Conservation (phyloP, 108 stramenopile species). For the Cyclotella sp. region DNA sequence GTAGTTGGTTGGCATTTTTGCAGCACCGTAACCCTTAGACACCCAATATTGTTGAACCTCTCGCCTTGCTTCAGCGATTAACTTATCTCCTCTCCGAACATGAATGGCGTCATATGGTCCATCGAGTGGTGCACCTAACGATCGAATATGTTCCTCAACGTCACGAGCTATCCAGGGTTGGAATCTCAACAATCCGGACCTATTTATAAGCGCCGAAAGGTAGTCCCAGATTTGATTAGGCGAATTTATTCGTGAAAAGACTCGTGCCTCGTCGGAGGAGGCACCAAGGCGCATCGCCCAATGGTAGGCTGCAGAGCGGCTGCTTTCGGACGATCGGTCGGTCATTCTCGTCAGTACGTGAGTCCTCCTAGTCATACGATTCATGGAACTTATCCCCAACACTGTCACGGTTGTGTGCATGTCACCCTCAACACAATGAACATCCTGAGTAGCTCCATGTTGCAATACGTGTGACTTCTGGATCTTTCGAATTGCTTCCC, state of each 20-base stretch:
- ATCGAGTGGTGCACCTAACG: conserved; percentile 13
- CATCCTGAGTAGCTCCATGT: not conserved
- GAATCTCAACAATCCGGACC: conserved; percentile 38
- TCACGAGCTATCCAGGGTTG: conserved; percentile 51
- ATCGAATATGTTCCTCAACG: conserved; percentile 28
- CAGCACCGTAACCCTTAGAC: conserved; percentile 12
- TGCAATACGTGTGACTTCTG: not conserved
- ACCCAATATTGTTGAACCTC: conserved; percentile 20
- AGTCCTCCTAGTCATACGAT: not conserved
- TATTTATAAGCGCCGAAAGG: conserved; percentile 35
- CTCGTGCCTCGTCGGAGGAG: conserved; percentile 17
- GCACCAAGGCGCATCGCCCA: conserved; percentile 44
- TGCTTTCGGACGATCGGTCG: not conserved
- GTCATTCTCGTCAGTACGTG: not conserved
- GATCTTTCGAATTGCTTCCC: conserved; percentile 1
- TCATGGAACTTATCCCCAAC: not conserved
- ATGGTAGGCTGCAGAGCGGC: conserved; percentile 7
- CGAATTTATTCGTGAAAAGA: conserved; percentile 17
- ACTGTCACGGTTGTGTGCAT: not conserved
- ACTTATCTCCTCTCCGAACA: conserved; percentile 43
- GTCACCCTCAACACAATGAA: not conserved
- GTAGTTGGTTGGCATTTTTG: conserved; percentile 23
- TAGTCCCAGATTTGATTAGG: conserved; percentile 42
- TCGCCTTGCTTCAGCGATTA: conserved; percentile 3
- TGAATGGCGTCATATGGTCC: conserved; percentile 39